Percentiles rank a stretch among this genome's conserved stretches.
These are phyloP conservation scores for Endothia cerciana DNA, from an alignment of 2,329 filamentous ascomycete species.

Conservation along the genomic window DNA sequence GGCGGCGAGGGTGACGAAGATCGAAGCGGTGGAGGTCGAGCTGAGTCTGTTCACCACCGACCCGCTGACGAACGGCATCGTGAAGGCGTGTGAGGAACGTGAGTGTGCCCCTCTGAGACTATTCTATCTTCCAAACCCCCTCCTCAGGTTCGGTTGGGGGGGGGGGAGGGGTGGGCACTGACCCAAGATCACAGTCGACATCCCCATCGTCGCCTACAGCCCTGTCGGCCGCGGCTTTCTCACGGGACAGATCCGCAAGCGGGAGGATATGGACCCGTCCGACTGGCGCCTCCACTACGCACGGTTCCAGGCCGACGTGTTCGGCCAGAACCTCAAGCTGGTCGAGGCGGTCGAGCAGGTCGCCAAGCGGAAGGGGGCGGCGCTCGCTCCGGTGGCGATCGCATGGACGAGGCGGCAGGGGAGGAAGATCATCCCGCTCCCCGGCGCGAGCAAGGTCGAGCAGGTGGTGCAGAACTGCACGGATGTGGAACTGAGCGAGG, in stretches of 20 bases:
- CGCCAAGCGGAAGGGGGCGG: constrained; percentile 63
- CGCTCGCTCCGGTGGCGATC: constrained; percentile 67
- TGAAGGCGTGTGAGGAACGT: constrained; percentile 59
- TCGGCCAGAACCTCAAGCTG: constrained; percentile 67
- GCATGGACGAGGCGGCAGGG: constrained; percentile 62
- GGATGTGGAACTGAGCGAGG: constrained; percentile 50
- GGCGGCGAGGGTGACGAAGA: constrained; percentile 43
- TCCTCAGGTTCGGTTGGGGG: no score
- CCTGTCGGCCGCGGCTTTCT: constrained; percentile 55
- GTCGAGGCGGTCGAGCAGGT: constrained; percentile 60
- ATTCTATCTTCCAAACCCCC: no score
- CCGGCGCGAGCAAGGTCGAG: constrained; percentile 60
- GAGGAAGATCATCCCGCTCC: constrained; percentile 63
- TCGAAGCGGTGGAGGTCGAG: constrained; percentile 53
- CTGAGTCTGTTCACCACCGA: constrained; percentile 45
- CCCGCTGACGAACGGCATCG: constrained; percentile 43
- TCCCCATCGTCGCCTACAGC: constrained; percentile 46
- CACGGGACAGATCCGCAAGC: constrained; percentile 56
- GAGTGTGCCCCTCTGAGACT: constrained; percentile 59
- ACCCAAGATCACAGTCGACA: constrained; percentile 39
- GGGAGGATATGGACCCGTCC: constrained; percentile 57
- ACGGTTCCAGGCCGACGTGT: constrained; percentile 63
- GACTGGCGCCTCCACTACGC: constrained; percentile 54
- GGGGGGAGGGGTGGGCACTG: rapidly evolving
- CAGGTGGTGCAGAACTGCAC: constrained; percentile 64